phyloP scores from a whole-genome alignment of 2,329 filamentous ascomycete genomes.

The Colletotrichum destructivum region DNA sequence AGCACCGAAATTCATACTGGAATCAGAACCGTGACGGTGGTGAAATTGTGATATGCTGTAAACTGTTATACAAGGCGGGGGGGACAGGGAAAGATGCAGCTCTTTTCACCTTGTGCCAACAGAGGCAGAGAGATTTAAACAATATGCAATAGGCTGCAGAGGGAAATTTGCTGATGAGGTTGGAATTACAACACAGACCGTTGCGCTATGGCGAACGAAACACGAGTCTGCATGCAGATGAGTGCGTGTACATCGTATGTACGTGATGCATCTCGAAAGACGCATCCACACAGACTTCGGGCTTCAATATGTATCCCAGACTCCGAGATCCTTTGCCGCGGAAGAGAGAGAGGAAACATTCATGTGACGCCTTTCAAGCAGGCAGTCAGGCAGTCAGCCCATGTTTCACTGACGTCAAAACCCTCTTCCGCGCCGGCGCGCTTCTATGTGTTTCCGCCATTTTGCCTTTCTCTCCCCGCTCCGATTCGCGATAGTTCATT shows the following conservation, averaged over 20 bases:
- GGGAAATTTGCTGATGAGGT: too few species aligned
- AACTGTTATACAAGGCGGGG: neutral
- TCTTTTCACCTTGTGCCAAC: neutral
- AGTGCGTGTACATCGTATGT: too few species aligned
- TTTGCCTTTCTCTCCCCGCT: slow-evolving; percentile 6
- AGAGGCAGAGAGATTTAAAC: neutral
- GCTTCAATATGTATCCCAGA: slow-evolving; percentile 2
- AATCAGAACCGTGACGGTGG: too few species aligned
- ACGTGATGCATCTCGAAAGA: neutral
- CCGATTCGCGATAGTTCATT: neutral
- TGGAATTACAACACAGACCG: slow-evolving; percentile 15
- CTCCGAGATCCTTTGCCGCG: neutral
- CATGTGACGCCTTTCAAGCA: neutral
- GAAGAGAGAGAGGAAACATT: neutral
- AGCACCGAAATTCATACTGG: slow-evolving; percentile 3
- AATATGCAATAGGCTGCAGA: neutral
- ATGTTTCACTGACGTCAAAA: slow-evolving; percentile 10
- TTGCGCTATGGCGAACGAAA: slow-evolving; percentile 15
- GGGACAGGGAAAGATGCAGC: neutral
- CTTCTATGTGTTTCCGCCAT: neutral
- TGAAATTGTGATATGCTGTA: too few species aligned
- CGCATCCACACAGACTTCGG: slow-evolving; percentile 22
- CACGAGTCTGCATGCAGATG: slow-evolving; percentile 1
- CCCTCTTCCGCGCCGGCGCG: neutral
- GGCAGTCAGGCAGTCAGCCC: neutral